Percentiles rank a stretch among this genome's conserved stretches.
phyloP scores from a whole-genome alignment of 805 yeast genomes.

The Candida boidinii region DNA sequence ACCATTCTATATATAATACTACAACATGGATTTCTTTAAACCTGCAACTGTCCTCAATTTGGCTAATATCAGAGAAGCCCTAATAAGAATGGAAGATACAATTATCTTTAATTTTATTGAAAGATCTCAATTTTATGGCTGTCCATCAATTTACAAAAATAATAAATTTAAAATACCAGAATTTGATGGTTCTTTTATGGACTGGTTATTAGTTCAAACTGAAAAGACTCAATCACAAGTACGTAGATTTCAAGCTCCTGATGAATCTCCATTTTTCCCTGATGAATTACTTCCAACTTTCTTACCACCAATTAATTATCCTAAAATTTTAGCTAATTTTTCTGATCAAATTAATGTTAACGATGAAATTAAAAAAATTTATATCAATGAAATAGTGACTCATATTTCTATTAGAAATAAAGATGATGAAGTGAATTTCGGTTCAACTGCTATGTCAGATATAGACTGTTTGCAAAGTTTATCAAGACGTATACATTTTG shows the following conservation, averaged over 20 bases:
- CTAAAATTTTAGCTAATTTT: slow-evolving; percentile 68
- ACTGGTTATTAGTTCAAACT: slow-evolving; percentile 71
- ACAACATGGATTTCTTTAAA: slow-evolving; percentile 69
- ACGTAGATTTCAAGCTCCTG: slow-evolving; percentile 90
- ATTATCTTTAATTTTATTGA: slow-evolving; percentile 89
- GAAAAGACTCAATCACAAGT: slow-evolving; percentile 74
- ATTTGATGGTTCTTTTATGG: slow-evolving; percentile 72
- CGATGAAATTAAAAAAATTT: slow-evolving; percentile 53
- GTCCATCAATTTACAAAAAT: slow-evolving; percentile 63
- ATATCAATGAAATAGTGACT: slow-evolving; percentile 71
- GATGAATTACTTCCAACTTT: slow-evolving; percentile 50
- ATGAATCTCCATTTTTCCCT: slow-evolving; percentile 87
- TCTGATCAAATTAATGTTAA: slow-evolving; percentile 72
- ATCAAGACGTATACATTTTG: slow-evolving; percentile 91
- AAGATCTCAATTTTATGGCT: slow-evolving; percentile 76
- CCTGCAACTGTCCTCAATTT: slow-evolving; percentile 78
- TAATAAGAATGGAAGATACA: slow-evolving; percentile 94
- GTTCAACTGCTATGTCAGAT: slow-evolving; percentile 79
- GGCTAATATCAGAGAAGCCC: slow-evolving; percentile 71
- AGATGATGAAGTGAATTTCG: slow-evolving; percentile 79
- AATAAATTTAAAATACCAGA: slow-evolving; percentile 53
- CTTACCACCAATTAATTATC: slow-evolving; percentile 76
- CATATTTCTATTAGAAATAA: slow-evolving; percentile 54
- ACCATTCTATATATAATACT: no score
- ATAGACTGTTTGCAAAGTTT: slow-evolving; percentile 82